phyloP scores from a whole-genome alignment of 805 yeast genomes.

The Yarrowia deformans region DNA sequence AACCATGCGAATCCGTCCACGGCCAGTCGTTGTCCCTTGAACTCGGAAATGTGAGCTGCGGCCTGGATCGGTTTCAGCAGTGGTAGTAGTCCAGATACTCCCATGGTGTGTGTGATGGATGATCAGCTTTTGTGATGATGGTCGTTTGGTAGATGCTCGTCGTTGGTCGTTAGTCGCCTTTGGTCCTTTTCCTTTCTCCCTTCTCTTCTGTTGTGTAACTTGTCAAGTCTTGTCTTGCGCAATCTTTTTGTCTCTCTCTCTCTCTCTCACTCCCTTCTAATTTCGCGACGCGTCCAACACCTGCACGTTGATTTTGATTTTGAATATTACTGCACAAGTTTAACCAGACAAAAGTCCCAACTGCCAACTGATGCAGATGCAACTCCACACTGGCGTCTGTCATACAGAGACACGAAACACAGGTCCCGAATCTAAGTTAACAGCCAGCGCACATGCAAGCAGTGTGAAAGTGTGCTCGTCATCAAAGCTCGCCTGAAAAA shows the following conservation, averaged over 20 bases:
- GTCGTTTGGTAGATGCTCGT: conserved; percentile 1
- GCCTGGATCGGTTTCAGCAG: conserved; percentile 76
- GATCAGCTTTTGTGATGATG: background rate
- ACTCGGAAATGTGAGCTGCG: conserved; percentile 62
- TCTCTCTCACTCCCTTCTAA: background rate
- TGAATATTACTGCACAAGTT: too few relatives aligned
- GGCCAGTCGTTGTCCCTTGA: conserved; percentile 78
- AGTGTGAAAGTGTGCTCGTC: conserved; percentile 9
- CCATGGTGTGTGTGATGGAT: conserved; percentile 57
- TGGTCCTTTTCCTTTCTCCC: background rate
- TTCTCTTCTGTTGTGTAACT: background rate
- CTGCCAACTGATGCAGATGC: too few relatives aligned
- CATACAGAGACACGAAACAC: background rate
- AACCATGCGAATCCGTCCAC: conserved; percentile 98
- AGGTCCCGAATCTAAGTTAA: conserved; percentile 15
- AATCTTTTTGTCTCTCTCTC: background rate
- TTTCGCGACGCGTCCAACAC: conserved; percentile 5
- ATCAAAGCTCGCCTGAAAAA: background rate
- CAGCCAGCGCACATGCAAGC: conserved; percentile 31
- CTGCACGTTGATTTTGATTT: conserved; percentile 1
- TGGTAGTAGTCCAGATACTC: conserved; percentile 83
- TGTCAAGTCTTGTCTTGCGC: background rate
- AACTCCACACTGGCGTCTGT: too few relatives aligned
- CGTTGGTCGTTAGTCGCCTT: background rate
- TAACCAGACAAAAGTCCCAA: background rate